phyloP scores from a whole-genome alignment of 2,329 filamentous ascomycete genomes.

The Diplodia mutila region DNA sequence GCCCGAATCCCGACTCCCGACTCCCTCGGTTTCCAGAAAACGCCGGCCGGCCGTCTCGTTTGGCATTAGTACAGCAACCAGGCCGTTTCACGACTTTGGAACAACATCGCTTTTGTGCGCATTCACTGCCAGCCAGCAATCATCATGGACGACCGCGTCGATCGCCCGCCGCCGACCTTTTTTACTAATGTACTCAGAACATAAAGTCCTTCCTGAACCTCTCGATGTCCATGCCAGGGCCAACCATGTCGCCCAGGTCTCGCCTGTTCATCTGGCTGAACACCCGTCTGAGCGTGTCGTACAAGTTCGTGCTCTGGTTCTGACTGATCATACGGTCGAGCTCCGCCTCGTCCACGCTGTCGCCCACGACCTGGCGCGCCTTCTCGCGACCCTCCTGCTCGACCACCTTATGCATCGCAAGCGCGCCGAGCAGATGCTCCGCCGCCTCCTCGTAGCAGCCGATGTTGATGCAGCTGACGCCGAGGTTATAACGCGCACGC shows the following conservation, averaged over 20 bases:
- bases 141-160: neutral
- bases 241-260: constrained; percentile 85
- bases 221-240: constrained; percentile 88
- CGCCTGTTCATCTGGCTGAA: constrained; percentile 93
- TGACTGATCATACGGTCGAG: constrained; percentile 88
- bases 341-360: constrained; percentile 67
- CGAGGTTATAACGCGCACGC: constrained; percentile 92
- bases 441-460: constrained; percentile 93
- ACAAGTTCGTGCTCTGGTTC: constrained; percentile 95
- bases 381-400: constrained; percentile 82
- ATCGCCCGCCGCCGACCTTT: neutral
- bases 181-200: constrained; percentile 57
- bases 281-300: constrained; percentile 91
- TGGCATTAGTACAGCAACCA: constrained; percentile 2
- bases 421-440: constrained; percentile 84
- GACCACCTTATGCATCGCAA: constrained; percentile 94
- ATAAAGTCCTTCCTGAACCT: constrained; percentile 89
- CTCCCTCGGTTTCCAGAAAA: neutral
- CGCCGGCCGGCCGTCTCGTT: neutral
- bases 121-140: neutral
- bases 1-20: neutral
- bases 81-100: constrained; percentile 7
- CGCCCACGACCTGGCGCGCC: constrained; percentile 75
- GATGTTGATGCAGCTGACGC: constrained; percentile 96
- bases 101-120: neutral